Evolutionary conservation across 1,284 basidiomycete species (phyloP).

Genomic region (Papiliotrema fonsecae): DNA sequence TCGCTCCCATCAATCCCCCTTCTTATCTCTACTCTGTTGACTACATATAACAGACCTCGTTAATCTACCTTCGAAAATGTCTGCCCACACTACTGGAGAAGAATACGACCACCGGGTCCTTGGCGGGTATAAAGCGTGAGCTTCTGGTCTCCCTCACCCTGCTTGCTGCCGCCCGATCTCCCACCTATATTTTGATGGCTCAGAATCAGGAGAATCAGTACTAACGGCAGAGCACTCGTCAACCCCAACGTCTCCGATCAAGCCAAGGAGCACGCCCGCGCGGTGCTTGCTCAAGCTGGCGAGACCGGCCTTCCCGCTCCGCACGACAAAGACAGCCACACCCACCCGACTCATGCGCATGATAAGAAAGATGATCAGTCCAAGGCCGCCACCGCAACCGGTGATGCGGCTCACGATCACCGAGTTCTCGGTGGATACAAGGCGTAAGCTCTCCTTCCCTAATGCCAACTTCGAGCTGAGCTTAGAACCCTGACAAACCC

Average conservation of each 20-base stretch:
- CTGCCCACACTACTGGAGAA: too few species aligned
- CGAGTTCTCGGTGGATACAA: not conserved
- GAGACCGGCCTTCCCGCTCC: not conserved
- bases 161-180: too few species aligned
- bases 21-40: too few species aligned
- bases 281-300: not conserved
- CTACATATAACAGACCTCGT: too few species aligned
- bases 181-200: too few species aligned
- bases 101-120: not conserved
- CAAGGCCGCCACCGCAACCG: too few species aligned
- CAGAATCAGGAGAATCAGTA: too few species aligned
- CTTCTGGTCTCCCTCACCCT: too few species aligned
- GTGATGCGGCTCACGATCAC: not conserved
- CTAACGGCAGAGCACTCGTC: not conserved
- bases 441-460: not conserved
- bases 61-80: too few species aligned
- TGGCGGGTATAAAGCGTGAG: not conserved
- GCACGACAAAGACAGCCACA: not conserved
- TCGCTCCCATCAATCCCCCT: too few species aligned
- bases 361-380: too few species aligned
- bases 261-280: not conserved
- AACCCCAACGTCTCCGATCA: not conserved
- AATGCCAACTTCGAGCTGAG: not conserved
- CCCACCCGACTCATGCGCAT: not conserved
- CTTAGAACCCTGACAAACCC: slow-evolving; percentile 2